Conservation (phyloP, 2,329 filamentous ascomycete genomes). For the Pseudogymnoascus sp. region DNA sequence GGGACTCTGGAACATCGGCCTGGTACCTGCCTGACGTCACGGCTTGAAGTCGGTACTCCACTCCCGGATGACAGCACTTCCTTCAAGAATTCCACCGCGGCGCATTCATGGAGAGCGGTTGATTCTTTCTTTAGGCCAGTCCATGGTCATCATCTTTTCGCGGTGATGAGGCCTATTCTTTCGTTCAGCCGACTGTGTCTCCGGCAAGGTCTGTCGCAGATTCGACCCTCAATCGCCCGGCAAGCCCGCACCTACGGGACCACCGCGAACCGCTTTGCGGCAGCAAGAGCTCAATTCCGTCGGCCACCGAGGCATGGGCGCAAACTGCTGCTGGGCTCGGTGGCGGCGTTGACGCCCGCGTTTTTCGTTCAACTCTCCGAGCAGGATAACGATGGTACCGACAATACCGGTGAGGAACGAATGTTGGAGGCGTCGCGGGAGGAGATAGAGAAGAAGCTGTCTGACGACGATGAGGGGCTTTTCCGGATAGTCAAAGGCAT, state of each 20-base stretch:
- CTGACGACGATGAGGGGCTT: constrained; percentile 53
- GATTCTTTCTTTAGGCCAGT: not conserved
- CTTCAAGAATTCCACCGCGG: not conserved
- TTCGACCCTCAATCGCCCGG: not conserved
- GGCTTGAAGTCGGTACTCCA: not conserved
- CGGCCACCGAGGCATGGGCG: constrained; percentile 16
- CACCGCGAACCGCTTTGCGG: constrained; percentile 11
- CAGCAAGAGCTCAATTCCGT: constrained; percentile 15
- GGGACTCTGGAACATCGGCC: not conserved
- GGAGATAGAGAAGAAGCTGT: constrained; percentile 65
- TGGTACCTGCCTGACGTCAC: constrained; percentile 5
- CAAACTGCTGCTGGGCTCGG: constrained; percentile 19
- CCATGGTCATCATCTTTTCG: not conserved
- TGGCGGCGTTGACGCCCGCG: constrained; percentile 40
- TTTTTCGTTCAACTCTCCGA: constrained; percentile 52
- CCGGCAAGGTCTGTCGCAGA: not conserved
- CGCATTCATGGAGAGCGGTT: constrained; percentile 1
- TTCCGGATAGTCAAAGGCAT: constrained; percentile 49
- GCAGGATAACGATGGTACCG: constrained; percentile 44
- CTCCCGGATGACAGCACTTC: not conserved
- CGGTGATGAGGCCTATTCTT: constrained; percentile 4
- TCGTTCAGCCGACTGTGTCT: not conserved
- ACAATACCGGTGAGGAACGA: constrained; percentile 68
- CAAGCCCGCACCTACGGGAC: constrained; percentile 10
- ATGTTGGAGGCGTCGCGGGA: constrained; percentile 78